Evolutionary conservation across 225 moss, liverwort and hornwort species (phyloP), one percentile per base, ranked within the genome.

Genomic region (Rhytidiadelphus loreus): DNA sequence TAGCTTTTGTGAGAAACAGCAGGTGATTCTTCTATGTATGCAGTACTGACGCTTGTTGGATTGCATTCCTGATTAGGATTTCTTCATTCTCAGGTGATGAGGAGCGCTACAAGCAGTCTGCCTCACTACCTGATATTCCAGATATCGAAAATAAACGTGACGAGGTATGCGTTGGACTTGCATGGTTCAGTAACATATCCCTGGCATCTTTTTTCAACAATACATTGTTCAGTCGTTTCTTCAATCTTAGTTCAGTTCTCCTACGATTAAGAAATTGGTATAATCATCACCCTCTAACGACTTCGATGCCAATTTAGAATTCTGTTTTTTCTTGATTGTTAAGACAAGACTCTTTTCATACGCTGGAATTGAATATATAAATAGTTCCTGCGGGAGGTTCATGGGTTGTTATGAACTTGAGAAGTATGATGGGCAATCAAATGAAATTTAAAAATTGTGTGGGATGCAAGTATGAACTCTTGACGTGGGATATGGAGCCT

Each of bases 401-500:
- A 30, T 85, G 48, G 62, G 37, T 50, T 57, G 41, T 72, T 83
- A 78, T 83, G 32, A 70, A 69, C 55, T 80, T 75, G 69, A 43
- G 39, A 33, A 62, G 71, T 52, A 62, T 87, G 48, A 85, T 59
- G 78, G 37, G 58, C n/a, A 72, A 44, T 46, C 65, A 62, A 73
- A 20, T 89, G 77, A 87, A 59, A 32, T 37, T 77, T 63, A 37
- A 64, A 74, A 80, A 83, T 26, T 77, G 30, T 90, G 91, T 88
- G 90, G 87, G 71, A 87, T 92, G 87, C 92, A 91, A 98, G 98
- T 95, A 95, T 86, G 98, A 99, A 74, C 82, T 99, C 65, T 87
- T 99, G 83, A 89, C 97, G 16, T 99, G 98, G 98, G 97, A 99
- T 81, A 92, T 99, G 94, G 97, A 97, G 87, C 98, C 98, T 85